Base-by-base conservation (phyloP, 495 filamentous ascomycete genomes). In the Neurospora discreta region DNA sequence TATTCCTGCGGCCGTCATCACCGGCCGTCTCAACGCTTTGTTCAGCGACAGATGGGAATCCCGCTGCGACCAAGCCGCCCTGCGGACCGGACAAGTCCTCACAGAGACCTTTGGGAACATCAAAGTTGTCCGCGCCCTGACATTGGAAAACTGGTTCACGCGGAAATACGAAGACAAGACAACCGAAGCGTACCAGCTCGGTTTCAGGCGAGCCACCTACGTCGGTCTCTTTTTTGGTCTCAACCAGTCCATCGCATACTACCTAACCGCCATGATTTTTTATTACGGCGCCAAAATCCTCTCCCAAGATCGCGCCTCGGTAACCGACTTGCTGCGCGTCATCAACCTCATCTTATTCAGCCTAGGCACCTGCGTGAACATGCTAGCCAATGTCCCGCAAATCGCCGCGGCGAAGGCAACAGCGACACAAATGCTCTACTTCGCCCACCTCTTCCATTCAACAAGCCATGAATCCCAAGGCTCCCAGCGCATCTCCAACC, bases 311-410 rank as follows among this genome's bases (percentile, higher is more conserved):
- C 81, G 73, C 77, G 81, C 38, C 78, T 79, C 73, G 3, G 79
- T 90, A 1, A 80, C 87, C 2, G 83, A 87, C 20, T 87, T 96
- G 44, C 77, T 98, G 70, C 85, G 89, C 70, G 90, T 94, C 3
- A 89, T 95, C 70, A 91, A 92, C n/a, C 85, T 97, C 71, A 85
- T 99, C 13, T 85, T 97, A 18, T 92, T 98, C 78, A 90, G 91
- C 71, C 83, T 95, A 23, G 86, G 88, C n/a, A 92, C 90, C 20
- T 88, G 89, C 9, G 89, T 87, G 38, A 85, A 83, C 26, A 88
- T 94, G 44, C 78, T 94, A 30, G 85, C 85, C 18, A 90, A 89
- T 78, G 87, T 98, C 26, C 94, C 95, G 0, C 93, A 97, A 76
- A 90, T 97, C 65, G 89, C 87, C 46, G 88, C 88, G 3, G 88